Evolutionary conservation across 768 basidiomycete species (phyloP).

Genomic region (Mycena belliarum): DNA sequence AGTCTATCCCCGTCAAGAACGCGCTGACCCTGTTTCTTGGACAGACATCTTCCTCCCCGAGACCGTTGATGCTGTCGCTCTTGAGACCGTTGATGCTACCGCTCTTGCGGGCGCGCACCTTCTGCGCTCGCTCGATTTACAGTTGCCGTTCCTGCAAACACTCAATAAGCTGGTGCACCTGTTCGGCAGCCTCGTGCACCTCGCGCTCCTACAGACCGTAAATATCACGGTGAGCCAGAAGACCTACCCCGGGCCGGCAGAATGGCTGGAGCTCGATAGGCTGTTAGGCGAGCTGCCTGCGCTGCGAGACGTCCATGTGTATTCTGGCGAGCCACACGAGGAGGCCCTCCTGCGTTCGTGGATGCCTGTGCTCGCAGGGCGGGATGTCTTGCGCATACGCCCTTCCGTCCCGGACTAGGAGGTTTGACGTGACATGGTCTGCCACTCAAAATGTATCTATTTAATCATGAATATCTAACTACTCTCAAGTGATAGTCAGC

Average conservation of each 20-base stretch:
- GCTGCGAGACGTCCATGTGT: background rate
- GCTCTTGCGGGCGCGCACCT: constrained; percentile 1
- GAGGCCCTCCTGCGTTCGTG: background rate
- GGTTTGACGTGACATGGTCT: no score
- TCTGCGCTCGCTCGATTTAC: constrained; percentile 7
- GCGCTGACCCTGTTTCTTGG: no score
- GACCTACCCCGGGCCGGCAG: background rate
- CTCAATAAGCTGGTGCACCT: background rate
- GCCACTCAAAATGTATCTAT: no score
- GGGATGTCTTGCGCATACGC: constrained; percentile 3
- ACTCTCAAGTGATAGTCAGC: no score
- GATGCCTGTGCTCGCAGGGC: background rate
- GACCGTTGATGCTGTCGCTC: background rate
- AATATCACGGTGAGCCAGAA: constrained; percentile 8
- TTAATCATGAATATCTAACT: no score
- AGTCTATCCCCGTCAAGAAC: background rate
- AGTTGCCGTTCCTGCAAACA: constrained; percentile 3
- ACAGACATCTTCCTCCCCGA: background rate
- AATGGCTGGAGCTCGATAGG: constrained; percentile 11
- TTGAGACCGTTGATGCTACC: background rate
- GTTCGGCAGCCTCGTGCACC: background rate
- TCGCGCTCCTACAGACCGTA: background rate
- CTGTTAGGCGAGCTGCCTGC: constrained; percentile 4
- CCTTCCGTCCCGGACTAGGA: background rate
- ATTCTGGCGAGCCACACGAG: constrained; percentile 2